These are phyloP conservation scores for Cryomyces minteri DNA, from an alignment of 495 filamentous ascomycete species.

Conservation along the genomic window DNA sequence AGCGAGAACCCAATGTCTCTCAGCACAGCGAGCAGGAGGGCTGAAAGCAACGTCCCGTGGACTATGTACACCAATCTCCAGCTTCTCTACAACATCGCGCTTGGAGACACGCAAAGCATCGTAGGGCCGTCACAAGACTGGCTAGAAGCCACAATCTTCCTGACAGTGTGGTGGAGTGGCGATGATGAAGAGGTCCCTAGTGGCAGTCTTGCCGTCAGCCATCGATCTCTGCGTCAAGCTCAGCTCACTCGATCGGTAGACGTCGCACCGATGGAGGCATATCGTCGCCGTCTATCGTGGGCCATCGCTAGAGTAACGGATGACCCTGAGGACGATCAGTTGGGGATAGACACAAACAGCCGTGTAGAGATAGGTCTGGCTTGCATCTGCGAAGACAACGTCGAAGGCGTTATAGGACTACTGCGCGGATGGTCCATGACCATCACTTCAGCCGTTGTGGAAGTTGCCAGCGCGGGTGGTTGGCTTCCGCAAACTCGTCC, in stretches of 20 bases:
- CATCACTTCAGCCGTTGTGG: constrained; percentile 54
- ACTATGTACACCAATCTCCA: constrained; percentile 64
- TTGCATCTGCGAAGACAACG: constrained; percentile 57
- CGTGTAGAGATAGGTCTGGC: constrained; percentile 61
- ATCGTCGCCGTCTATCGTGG: constrained; percentile 31
- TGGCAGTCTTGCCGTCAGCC: constrained; percentile 16
- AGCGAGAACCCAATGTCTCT: constrained; percentile 23
- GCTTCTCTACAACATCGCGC: constrained; percentile 53
- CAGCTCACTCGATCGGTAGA: constrained; percentile 23
- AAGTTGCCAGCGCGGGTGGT: constrained; percentile 52
- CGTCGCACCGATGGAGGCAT: constrained; percentile 27
- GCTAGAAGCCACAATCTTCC: constrained; percentile 64
- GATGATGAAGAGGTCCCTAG: constrained; percentile 34
- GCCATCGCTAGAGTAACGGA: constrained; percentile 31
- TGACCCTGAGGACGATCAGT: constrained; percentile 27
- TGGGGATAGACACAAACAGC: constrained; percentile 53
- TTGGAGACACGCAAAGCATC: constrained; percentile 52
- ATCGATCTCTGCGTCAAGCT: constrained; percentile 14
- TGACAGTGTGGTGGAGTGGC: constrained; percentile 80
- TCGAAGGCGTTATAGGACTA: constrained; percentile 53
- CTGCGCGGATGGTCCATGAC: constrained; percentile 62
- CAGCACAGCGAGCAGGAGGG: constrained; percentile 48
- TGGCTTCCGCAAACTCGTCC: constrained; percentile 38
- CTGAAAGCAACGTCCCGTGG: constrained; percentile 72
- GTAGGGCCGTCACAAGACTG: constrained; percentile 57